Evolutionary conservation across 179 eudicot species (phyloP).

Genomic region (Camellia oleifera): DNA sequence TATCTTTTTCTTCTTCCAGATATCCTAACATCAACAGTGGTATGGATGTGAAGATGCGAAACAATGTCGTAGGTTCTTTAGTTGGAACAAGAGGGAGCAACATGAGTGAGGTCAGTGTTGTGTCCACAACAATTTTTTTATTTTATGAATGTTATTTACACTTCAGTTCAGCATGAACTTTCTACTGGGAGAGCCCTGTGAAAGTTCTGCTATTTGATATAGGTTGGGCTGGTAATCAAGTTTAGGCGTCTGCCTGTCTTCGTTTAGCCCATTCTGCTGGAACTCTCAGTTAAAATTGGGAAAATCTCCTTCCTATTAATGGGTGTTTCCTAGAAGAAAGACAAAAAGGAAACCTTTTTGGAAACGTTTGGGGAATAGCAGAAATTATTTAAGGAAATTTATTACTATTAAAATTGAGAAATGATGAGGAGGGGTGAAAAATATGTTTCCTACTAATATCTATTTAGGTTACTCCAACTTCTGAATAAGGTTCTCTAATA

Average conservation of each 20-base stretch:
- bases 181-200: neutral
- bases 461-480: neutral
- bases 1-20: constrained; percentile 22
- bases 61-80: constrained; percentile 27
- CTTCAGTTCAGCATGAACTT: neutral
- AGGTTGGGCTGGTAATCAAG: neutral
- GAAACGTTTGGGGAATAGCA: neutral
- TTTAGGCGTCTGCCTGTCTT: neutral
- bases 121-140: too few species aligned
- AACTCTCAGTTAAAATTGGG: neutral
- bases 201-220: neutral
- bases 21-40: constrained; percentile 37
- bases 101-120: constrained; percentile 26
- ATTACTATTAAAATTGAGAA: neutral
- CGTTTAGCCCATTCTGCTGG: neutral
- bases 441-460: neutral
- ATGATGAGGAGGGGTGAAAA: neutral
- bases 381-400: neutral
- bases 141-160: neutral
- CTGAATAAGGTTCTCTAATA: neutral
- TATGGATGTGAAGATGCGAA: constrained; percentile 34
- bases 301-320: neutral
- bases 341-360: neutral
- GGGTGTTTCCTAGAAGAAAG: neutral
- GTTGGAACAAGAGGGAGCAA: constrained; percentile 39